Evolutionary conservation across 2,329 filamentous ascomycete species (phyloP), one percentile per base, ranked within the genome.

Genomic region (Xylaria sp.): DNA sequence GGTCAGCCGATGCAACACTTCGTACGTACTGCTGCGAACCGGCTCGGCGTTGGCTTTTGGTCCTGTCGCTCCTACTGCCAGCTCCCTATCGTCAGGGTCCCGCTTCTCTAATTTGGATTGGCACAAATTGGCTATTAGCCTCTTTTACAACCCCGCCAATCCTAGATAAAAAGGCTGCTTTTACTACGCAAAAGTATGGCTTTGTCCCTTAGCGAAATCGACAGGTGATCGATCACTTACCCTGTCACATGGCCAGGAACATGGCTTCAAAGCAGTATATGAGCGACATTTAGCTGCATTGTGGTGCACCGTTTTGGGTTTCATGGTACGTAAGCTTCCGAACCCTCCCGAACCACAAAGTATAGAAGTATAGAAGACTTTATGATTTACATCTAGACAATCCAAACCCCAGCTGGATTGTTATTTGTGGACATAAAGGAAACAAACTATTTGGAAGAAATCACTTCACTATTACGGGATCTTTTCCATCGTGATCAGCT

Each of bases 21-120:
- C 51, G 36, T 9, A 51, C 13, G 33, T 62, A 9, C 50, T 17
- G 49, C 57, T 27, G 31, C 29, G 33, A 49, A 36, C 63, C 11
- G 31, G 29, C 50, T 50, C 61, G 22, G 51, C 44, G 39, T 47
- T 50, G 29, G 54, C 13, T 60, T 56, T 63, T 20, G 45, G 45
- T 33, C 20, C 38, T 31, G n/a, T 45, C 44, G 47, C 45, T 29
- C 33, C 25, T 29, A 55, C 36, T 20, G 20, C 31, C 25, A 51
- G 54, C 50, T 42, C 29, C 27, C 51, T 49, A 17, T 42, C 20
- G 6, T 42, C 53, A 42, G 5, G 45, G 39, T 63, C 59, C 65
- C 65, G 65, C 65, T 61, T 68, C 59, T 61, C 33, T 38, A 56
- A 58, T 33, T 44, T 47, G 44, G 47, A 50, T 59, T 62, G 57